Evolutionary conservation across 2,329 filamentous ascomycete species (phyloP), one percentile per base, ranked within the genome.

Genomic region (Ophiostoma himal-ulmi): DNA sequence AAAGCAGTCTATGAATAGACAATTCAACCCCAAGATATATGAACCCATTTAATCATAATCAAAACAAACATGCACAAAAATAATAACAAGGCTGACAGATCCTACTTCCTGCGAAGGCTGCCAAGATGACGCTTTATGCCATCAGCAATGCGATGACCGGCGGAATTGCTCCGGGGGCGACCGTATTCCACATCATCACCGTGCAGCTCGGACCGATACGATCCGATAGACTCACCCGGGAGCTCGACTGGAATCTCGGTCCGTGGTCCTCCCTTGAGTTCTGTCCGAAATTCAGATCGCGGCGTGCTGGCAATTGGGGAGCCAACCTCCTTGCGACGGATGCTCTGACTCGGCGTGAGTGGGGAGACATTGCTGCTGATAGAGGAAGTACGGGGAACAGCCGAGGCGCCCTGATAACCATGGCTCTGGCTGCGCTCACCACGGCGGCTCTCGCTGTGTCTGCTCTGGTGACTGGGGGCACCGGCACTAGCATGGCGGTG

Each of bases 81-180:
- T 54, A 5, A 26, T n/a, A 67, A 5, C 64, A 39, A 68, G 14
- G 48, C 8, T 5, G n/a, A 20, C 37, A 57, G 10, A 7, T 7
- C 1, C 73, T 80, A 82, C 78, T 81, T 84, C 69, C 80, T 79
- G 65, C 83, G 80, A 69, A 88, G 75, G 74, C 83, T 86, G 36
- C 84, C 85, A 69, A 88, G 81, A 20, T 85, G 81, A 60, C 81
- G 79, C 79, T 83, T 87, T 60, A 88, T 74, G 1, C 84, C 85
- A 37, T 86, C 83, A 14, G 82, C 79, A 8, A 87, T 69, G 39
- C 79, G 78, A 71, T 81, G 81, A 39, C 83, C 80, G 0, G 81
- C 81, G 0, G 80, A 82, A 74, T 80, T 79, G 68, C 79, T 80
- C 44, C 82, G 78, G 20, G 75, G 76, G 10, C 82, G 69, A 3